These are phyloP conservation scores for Exophiala alcalophila DNA, from an alignment of 2,329 filamentous ascomycete genomes.

Conservation along the genomic window DNA sequence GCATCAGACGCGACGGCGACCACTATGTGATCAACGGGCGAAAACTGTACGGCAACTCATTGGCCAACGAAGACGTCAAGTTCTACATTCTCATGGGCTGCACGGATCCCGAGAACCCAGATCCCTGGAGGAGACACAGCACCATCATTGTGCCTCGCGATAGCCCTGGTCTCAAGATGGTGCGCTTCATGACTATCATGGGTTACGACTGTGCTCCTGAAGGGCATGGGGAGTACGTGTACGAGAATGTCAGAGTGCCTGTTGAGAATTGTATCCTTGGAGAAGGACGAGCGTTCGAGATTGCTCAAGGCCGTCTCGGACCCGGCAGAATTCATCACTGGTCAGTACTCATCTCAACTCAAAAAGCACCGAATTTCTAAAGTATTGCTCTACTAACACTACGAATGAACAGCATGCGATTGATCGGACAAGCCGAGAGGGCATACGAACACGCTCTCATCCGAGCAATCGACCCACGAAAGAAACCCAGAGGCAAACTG, in stretches of 20 bases:
- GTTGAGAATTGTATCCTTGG: slow-evolving; percentile 68
- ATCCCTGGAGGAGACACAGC: slow-evolving; percentile 77
- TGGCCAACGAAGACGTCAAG: slow-evolving; percentile 41
- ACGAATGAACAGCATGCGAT: slow-evolving; percentile 77
- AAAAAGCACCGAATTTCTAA: too few relatives aligned
- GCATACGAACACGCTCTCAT: slow-evolving; percentile 85
- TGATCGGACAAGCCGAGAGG: slow-evolving; percentile 75
- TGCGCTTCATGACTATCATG: slow-evolving; percentile 81
- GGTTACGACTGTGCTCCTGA: slow-evolving; percentile 80
- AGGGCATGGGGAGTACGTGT: slow-evolving; percentile 79
- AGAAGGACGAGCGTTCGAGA: slow-evolving; percentile 82
- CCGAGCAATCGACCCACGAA: slow-evolving; percentile 75
- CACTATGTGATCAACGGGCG: slow-evolving; percentile 77
- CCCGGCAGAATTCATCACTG: slow-evolving; percentile 85
- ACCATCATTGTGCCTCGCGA: slow-evolving; percentile 74
- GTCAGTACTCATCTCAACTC: too few relatives aligned
- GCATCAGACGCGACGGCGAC: slow-evolving; percentile 68
- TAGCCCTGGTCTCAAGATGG: slow-evolving; percentile 74
- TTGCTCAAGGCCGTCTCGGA: slow-evolving; percentile 84
- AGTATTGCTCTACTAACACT: too few relatives aligned
- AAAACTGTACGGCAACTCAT: slow-evolving; percentile 28
- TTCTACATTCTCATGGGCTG: slow-evolving; percentile 90
- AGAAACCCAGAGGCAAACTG: slow-evolving; percentile 79
- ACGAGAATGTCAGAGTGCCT: slow-evolving; percentile 77
- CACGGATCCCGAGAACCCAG: slow-evolving; percentile 65